Base-by-base conservation (phyloP, 2,329 filamentous ascomycete species). In the Fusarium domesticum region DNA sequence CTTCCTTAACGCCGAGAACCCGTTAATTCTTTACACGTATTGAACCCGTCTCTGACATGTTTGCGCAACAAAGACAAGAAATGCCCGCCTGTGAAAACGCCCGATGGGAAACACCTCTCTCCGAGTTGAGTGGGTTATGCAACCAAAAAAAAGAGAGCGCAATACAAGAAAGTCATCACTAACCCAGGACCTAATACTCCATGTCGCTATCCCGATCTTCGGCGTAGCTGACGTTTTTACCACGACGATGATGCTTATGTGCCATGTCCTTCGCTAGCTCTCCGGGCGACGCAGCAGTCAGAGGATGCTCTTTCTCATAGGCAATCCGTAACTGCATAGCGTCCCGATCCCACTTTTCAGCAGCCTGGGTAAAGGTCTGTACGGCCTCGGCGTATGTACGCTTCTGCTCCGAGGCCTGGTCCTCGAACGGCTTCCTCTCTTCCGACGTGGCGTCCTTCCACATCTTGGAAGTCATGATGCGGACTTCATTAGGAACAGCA, bases 381-480 rank as follows among this genome's bases (percentile, higher is more conserved):
- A 85, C 61, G 6, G 76, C 76, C 30, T 74, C 72, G 19, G 72
- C 72, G 54, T 90, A 87, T 2, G 69, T 73, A 45, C 77, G 74
- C 63, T 91, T 91, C 54, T 89, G 85, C 40, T 76, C 76, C 42
- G 83, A 76, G 4, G 87, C 87, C 63, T 84, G 77, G 19, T 89
- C 84, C 37, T 91, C 78, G 60, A 87, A 97, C 1, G 90, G 91
- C 61, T 78, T 77, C 60, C 85, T 88, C 56, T 83, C 78, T 35
- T 87, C 86, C 6, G 81, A 74, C 2, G 76, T 69, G 0, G 87
- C 83, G 38, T 87, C 85, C 56, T 86, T 88, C 93, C 93, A 98
- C 84, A 93, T 91, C 62, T 86, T 85, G 19, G 91, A 91, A 8
- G 93, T 81, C 64, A 90, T 89, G 39, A 84, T 80, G 25, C 93